These are phyloP conservation scores for Glycine soja DNA, from an alignment of 306 rosid species.

Conservation along the genomic window DNA sequence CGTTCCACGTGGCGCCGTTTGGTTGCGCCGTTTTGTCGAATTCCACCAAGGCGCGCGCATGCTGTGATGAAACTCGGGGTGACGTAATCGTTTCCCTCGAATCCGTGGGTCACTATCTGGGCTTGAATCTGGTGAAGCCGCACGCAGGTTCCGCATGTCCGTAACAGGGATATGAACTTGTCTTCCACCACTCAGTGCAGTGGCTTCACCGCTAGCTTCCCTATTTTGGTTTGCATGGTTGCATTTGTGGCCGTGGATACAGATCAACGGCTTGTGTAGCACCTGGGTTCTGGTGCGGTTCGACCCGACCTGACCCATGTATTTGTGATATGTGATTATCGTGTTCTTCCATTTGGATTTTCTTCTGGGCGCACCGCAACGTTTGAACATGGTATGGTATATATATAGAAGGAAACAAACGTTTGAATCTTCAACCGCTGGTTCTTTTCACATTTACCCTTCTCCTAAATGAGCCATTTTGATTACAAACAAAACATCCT, in stretches of 20 bases:
- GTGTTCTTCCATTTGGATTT: too few species aligned
- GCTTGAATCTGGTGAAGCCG: constrained; percentile 64
- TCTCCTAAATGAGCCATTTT: background rate
- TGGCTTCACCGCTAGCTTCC: constrained; percentile 46
- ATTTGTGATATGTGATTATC: too few species aligned
- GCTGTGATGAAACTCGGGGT: constrained; percentile 57
- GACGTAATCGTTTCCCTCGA: constrained; percentile 56
- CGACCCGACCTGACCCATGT: too few species aligned
- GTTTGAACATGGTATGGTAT: too few species aligned
- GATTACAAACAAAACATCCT: constrained; percentile 5
- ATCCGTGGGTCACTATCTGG: constrained; percentile 63
- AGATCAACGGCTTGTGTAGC: background rate
- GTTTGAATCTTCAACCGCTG: too few species aligned
- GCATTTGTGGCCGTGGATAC: background rate
- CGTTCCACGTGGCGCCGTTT: constrained; percentile 67
- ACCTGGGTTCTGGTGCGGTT: too few species aligned
- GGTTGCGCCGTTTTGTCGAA: constrained; percentile 63
- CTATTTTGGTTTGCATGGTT: constrained; percentile 38
- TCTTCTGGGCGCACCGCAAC: too few species aligned
- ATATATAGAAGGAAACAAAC: too few species aligned
- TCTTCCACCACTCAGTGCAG: constrained; percentile 60
- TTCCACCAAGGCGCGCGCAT: constrained; percentile 48
- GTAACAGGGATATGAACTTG: constrained; percentile 63
- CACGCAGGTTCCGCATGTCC: constrained; percentile 64
- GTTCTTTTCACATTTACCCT: background rate